A percentile compares a stretch with the other conserved stretches of the same genome.
Evolutionary conservation across 352 stramenopile genomes (phyloP).

Genomic region (Globisporangium lucens): DNA sequence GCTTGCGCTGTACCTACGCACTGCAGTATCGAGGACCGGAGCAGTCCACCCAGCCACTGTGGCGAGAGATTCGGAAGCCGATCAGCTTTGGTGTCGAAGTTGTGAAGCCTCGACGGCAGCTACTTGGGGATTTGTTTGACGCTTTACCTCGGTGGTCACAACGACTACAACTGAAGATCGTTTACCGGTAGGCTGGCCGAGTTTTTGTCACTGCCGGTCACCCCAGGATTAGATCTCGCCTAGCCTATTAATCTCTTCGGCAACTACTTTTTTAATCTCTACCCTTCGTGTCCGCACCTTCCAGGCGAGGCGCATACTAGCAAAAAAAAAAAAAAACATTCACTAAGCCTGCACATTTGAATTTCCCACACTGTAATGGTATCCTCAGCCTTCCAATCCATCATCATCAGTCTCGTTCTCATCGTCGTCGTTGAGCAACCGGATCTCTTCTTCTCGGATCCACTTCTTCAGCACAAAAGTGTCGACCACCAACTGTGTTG

Average conservation of each 20-base stretch:
- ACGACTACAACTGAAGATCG: background rate
- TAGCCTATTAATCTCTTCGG: background rate
- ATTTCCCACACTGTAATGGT: background rate
- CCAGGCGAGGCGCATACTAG: background rate
- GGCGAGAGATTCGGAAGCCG: background rate
- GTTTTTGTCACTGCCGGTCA: no score
- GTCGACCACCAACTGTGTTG: slow-evolving; percentile 27
- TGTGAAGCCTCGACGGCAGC: background rate
- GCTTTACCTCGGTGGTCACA: background rate
- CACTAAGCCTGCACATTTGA: background rate
- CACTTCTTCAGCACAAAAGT: slow-evolving; percentile 35
- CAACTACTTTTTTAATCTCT: background rate
- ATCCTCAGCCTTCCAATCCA: background rate
- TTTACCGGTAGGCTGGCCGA: no score
- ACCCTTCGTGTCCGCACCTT: background rate
- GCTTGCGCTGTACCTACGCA: background rate
- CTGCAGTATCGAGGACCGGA: background rate
- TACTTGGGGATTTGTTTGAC: no score
- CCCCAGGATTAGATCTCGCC: background rate
- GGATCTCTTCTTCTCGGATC: slow-evolving; percentile 45
- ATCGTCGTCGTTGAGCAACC: slow-evolving; percentile 27
- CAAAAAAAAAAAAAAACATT: background rate
- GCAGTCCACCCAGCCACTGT: background rate
- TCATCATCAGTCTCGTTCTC: background rate
- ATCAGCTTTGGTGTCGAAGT: background rate